Conservation (phyloP, 192 early-diverging fungal genomes). For the Coemansia sp. region DNA sequence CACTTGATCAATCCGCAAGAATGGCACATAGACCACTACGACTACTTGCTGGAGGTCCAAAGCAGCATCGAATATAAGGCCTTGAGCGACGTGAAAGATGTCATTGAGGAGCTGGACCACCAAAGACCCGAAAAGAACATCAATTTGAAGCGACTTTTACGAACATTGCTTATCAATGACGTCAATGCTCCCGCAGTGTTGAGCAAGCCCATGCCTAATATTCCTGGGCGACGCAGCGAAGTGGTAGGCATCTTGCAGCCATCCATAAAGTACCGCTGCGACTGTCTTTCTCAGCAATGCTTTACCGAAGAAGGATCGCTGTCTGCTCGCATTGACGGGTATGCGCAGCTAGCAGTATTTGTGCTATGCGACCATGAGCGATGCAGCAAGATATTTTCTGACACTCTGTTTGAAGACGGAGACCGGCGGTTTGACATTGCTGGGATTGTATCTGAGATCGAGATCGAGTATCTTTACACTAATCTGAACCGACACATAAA, state of each 20-base stretch:
- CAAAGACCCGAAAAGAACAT: slow-evolving; percentile 23
- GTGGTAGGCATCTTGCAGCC: slow-evolving; percentile 24
- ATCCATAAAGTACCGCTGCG: slow-evolving; percentile 44
- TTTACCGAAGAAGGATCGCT: slow-evolving; percentile 35
- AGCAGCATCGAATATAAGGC: slow-evolving; percentile 37
- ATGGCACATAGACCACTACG: slow-evolving; percentile 43
- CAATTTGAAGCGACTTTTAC: slow-evolving; percentile 17
- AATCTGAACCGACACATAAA: slow-evolving; percentile 31
- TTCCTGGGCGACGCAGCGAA: slow-evolving; percentile 37
- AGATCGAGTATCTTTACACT: slow-evolving; percentile 41
- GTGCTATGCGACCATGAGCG: slow-evolving; percentile 38
- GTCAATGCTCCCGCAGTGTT: slow-evolving; percentile 29
- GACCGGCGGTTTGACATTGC: slow-evolving; percentile 53
- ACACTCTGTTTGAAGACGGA: slow-evolving; percentile 39
- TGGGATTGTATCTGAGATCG: slow-evolving; percentile 43
- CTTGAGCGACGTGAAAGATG: slow-evolving; percentile 30
- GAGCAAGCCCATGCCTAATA: slow-evolving; percentile 46
- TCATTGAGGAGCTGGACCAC: slow-evolving; percentile 50
- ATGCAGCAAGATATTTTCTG: slow-evolving; percentile 34
- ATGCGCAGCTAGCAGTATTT: slow-evolving; percentile 33
- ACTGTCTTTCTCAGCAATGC: slow-evolving; percentile 35
- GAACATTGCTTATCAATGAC: slow-evolving; percentile 32
- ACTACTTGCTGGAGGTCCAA: slow-evolving; percentile 37
- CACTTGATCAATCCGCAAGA: slow-evolving; percentile 50
- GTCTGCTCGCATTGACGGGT: slow-evolving; percentile 29